Evolutionary conservation across 2,329 filamentous ascomycete species (phyloP).

Genomic region (Penicillium italicum): DNA sequence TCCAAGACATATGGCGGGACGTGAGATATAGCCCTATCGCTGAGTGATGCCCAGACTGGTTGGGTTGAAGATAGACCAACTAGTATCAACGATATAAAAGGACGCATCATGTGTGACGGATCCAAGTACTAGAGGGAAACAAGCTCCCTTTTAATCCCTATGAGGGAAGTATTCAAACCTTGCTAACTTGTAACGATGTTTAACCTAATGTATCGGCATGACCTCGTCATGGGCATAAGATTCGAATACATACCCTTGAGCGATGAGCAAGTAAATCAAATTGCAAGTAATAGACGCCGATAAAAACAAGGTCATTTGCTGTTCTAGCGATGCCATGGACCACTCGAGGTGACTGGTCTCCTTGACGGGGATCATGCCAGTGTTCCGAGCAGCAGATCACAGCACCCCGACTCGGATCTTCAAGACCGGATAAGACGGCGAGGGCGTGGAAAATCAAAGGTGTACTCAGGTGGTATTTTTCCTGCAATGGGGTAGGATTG

Average conservation of each 20-base stretch:
- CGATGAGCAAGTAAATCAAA: not conserved
- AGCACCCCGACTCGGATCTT: not conserved
- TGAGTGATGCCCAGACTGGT: not conserved
- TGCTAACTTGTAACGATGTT: not conserved
- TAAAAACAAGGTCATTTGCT: not conserved
- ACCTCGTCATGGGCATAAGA: not conserved
- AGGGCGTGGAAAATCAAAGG: no score
- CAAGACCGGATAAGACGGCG: not conserved
- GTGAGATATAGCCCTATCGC: constrained; percentile 10
- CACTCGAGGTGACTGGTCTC: not conserved
- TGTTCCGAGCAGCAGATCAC: not conserved
- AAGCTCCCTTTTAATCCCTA: not conserved
- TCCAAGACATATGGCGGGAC: constrained; percentile 47
- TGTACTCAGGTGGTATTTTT: not conserved
- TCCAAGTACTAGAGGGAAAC: not conserved
- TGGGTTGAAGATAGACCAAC: constrained; percentile 1
- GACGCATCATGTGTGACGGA: constrained; percentile 2
- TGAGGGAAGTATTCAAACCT: not conserved
- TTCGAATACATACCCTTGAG: not conserved
- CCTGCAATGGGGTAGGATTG: not conserved
- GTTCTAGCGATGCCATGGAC: not conserved
- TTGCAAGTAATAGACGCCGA: not conserved
- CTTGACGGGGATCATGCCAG: constrained; percentile 1
- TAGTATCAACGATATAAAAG: constrained; percentile 8
- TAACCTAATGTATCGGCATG: constrained; percentile 8